Percentiles rank a stretch among this genome's conserved stretches.
Evolutionary conservation across 768 basidiomycete genomes (phyloP).

Genomic region (Trametes sanguinea): DNA sequence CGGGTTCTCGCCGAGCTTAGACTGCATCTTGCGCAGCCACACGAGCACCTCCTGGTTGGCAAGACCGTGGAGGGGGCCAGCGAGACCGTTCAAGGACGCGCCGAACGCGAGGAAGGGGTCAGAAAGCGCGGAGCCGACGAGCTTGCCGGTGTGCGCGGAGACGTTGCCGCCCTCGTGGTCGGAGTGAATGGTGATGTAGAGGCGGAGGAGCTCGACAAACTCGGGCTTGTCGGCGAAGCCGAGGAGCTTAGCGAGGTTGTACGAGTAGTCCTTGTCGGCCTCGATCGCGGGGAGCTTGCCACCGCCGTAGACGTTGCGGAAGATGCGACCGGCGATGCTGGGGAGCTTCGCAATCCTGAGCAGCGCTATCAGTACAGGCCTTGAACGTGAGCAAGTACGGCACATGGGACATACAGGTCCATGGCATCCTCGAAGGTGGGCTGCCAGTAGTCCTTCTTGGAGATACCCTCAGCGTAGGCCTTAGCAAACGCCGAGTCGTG

Average conservation of each 20-base stretch:
- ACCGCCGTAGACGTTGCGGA: conserved; percentile 82
- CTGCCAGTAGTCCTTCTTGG: conserved; percentile 97
- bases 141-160: conserved; percentile 91
- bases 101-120: conserved; percentile 96
- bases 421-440: conserved; percentile 89
- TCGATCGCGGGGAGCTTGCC: conserved; percentile 91
- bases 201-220: conserved; percentile 92
- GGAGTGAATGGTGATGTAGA: conserved; percentile 98
- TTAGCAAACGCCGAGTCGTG: conserved; percentile 97
- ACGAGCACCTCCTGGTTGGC: conserved; percentile 97
- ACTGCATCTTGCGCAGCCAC: conserved; percentile 94
- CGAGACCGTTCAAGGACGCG: conserved; percentile 93
- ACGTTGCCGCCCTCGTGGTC: conserved; percentile 99
- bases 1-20: conserved; percentile 82
- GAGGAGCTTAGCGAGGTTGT: conserved; percentile 86
- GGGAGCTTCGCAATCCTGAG: conserved; percentile 92
- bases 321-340: conserved; percentile 92
- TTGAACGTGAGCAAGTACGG: conserved; percentile 5
- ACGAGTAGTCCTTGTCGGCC: conserved; percentile 80
- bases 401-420: conserved; percentile 58
- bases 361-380: background rate
- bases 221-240: conserved; percentile 86
- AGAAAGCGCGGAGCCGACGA: conserved; percentile 93
- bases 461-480: conserved; percentile 88
- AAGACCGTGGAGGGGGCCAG: conserved; percentile 94